Base-by-base conservation (phyloP, 2,329 filamentous ascomycete species). In the Aspergillus fructus region DNA sequence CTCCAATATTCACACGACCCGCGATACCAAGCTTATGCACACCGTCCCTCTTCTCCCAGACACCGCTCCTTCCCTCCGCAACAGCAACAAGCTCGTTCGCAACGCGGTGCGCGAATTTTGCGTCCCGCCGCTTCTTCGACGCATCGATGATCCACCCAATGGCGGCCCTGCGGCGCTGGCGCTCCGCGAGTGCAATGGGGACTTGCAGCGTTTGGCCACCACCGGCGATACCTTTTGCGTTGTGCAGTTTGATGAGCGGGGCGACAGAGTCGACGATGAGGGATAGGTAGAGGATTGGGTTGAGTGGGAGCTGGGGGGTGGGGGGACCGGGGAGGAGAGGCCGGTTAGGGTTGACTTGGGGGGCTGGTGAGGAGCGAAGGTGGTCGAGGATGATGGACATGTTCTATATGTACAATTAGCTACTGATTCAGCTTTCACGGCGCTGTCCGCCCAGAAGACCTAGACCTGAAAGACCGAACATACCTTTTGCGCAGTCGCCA, bases 241-340 rank as follows among this genome's bases (percentile, higher is more conserved):
- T 83, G 54, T 87, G 85, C 69, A 99, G 87, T 64, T 89, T 88
- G 69, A 99, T 80, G 15, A 99, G 83, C 9, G 94, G 94, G 1
- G 93, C 91, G 23, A 99, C 89, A 9, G 91, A 96, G 81, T 99
- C 94, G 68, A 99, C 87, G 33, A 93, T 92, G 33, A 96, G 83
- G 12, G 89, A 91, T 48, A 99, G 87, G 78, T 97, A 99, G 54
- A 90, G 84, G 54, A 96, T 83, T 1, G 94, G 94, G 75, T 97
- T 90, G 33, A 96, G 85, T 3, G 94, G 92, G 9, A 99, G 88
- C 66, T 93, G 88, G 4, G 83, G 79, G 23, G 90, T 81, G 1
- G 92, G 90, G 1, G 93, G 91, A 56, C 90, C 90, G 2, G 91
- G 89, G 43, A 78, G 66, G 42, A 78, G 72, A 55, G 68, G 76